A percentile compares a stretch with the other conserved stretches of the same genome.
phyloP scores from a whole-genome alignment of 2,329 filamentous ascomycete species.

The Thermoascus crustaceus region DNA sequence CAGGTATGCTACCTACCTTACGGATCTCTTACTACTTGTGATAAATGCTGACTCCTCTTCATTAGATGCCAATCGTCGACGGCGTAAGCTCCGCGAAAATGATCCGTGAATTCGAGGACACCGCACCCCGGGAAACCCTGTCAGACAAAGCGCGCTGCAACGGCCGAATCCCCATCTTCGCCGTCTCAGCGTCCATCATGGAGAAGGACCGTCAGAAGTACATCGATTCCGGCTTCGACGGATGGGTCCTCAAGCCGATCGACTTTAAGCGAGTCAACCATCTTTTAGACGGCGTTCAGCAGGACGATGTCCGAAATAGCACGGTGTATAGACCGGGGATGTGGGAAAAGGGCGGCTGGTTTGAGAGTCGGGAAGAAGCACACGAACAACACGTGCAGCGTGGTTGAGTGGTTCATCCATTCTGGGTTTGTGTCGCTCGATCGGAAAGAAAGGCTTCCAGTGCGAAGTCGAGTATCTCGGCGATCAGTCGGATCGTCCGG shows the following conservation, averaged over 20 bases:
- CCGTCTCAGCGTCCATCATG: conserved; percentile 72
- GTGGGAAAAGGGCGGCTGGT: conserved; percentile 88
- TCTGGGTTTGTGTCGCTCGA: no score
- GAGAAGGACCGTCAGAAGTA: conserved; percentile 64
- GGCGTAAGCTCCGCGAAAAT: conserved; percentile 73
- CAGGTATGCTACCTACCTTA: no score
- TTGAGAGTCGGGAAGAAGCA: no score
- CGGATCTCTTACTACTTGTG: no score
- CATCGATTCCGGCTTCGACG: conserved; percentile 72
- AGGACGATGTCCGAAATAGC: conserved; percentile 49
- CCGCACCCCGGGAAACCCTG: conserved; percentile 41
- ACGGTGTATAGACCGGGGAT: conserved; percentile 62
- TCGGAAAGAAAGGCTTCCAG: no score
- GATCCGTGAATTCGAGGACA: conserved; percentile 65
- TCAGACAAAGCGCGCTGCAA: conserved; percentile 54
- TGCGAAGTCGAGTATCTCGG: no score
- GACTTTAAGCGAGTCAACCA: conserved; percentile 66
- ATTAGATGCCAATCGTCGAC: conserved; percentile 91
- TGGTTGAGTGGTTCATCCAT: no score
- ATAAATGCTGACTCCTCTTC: conserved; percentile 3
- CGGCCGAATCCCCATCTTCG: conserved; percentile 69
- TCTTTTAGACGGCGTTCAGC: conserved; percentile 61
- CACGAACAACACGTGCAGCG: no score
- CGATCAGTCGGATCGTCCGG: no score
- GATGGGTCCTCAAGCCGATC: conserved; percentile 84